Evolutionary conservation across 371 early-diverging fungal genomes (phyloP).

Genomic region (Saksenaea vasiformis): DNA sequence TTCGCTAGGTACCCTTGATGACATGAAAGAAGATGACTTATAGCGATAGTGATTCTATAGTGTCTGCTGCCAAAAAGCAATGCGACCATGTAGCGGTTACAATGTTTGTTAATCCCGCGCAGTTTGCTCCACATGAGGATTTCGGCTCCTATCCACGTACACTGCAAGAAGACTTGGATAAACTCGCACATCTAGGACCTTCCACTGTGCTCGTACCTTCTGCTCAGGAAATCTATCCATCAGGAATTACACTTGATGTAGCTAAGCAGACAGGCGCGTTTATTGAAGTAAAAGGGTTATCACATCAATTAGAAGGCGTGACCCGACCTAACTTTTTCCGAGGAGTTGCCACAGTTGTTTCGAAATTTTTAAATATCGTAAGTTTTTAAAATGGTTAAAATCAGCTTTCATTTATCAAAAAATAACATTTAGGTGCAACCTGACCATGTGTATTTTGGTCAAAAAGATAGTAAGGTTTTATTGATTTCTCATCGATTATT

Average conservation of each 20-base stretch:
- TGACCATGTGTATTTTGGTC: slow-evolving; percentile 87
- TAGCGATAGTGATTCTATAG: slow-evolving; percentile 26
- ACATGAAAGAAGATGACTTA: not conserved
- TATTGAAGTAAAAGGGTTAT: slow-evolving; percentile 87
- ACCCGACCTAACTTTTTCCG: slow-evolving; percentile 97
- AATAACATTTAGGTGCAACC: slow-evolving; percentile 63
- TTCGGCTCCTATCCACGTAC: slow-evolving; percentile 91
- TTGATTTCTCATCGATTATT: slow-evolving; percentile 2
- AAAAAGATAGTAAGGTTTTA: slow-evolving; percentile 80
- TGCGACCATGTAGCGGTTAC: slow-evolving; percentile 79
- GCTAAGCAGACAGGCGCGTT: slow-evolving; percentile 84
- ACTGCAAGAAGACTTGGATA: slow-evolving; percentile 66
- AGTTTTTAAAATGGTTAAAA: slow-evolving; percentile 7
- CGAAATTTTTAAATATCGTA: slow-evolving; percentile 91
- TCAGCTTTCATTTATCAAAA: not conserved
- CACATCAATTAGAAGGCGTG: slow-evolving; percentile 90
- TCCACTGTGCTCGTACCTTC: slow-evolving; percentile 79
- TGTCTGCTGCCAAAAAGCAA: slow-evolving; percentile 57
- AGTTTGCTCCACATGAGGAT: slow-evolving; percentile 96
- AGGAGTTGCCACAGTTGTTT: slow-evolving; percentile 95
- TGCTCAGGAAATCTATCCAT: slow-evolving; percentile 92
- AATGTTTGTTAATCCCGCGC: slow-evolving; percentile 97
- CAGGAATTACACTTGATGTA: slow-evolving; percentile 81
- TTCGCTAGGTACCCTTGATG: slow-evolving; percentile 56
- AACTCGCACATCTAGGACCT: slow-evolving; percentile 50